phyloP scores from a whole-genome alignment of 495 filamentous ascomycete genomes.

The Niebla homalea region DNA sequence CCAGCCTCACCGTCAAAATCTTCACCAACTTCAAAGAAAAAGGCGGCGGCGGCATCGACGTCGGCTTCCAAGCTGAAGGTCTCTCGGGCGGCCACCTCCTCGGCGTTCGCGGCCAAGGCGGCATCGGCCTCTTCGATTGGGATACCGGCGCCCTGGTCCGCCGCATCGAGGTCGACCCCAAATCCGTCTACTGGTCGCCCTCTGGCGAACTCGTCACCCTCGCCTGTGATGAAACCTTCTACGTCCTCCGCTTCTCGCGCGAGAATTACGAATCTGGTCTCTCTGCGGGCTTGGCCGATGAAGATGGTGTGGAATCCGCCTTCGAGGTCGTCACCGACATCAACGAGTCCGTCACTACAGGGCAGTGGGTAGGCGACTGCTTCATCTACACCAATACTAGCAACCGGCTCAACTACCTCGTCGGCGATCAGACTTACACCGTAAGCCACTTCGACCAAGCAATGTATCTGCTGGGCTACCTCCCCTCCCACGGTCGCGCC shows the following conservation, averaged over 20 bases:
- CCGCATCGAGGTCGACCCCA: constrained; percentile 91
- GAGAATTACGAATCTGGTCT: constrained; percentile 75
- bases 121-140: constrained; percentile 96
- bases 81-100: constrained; percentile 82
- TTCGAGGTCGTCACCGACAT: constrained; percentile 94
- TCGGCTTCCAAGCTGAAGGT: constrained; percentile 92
- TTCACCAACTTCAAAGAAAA: constrained; percentile 98
- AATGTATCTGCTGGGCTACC: constrained; percentile 90
- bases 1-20: constrained; percentile 81
- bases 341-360: constrained; percentile 86
- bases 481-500: constrained; percentile 81
- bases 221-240: constrained; percentile 91
- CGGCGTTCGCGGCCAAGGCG: constrained; percentile 86
- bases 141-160: constrained; percentile 76
- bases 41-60: constrained; percentile 67
- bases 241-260: constrained; percentile 78
- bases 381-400: constrained; percentile 97
- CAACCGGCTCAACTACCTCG: constrained; percentile 94
- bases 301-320: constrained; percentile 94
- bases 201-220: constrained; percentile 85
- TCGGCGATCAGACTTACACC: constrained; percentile 97
- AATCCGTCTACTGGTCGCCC: constrained; percentile 88
- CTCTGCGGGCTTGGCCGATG: constrained; percentile 69
- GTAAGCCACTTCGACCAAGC: constrained; percentile 91
- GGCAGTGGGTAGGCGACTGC: constrained; percentile 95